Evolutionary conservation across 2,329 filamentous ascomycete genomes (phyloP), one percentile per base, ranked within the genome.

Genomic region (Penicillium sp.): DNA sequence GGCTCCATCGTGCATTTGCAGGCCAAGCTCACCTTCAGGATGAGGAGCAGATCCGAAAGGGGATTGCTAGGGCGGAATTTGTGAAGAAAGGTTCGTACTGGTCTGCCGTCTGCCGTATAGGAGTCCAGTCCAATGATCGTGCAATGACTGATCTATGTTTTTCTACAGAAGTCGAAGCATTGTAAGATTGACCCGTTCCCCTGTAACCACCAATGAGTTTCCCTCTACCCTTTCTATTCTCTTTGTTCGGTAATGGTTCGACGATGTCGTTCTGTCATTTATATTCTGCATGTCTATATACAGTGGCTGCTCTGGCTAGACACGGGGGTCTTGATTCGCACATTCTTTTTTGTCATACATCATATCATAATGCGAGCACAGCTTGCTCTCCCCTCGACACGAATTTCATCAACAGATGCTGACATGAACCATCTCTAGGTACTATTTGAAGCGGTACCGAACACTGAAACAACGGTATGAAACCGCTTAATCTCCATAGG

Each of bases 401-500:
- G 52, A 33, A 47, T 43, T 49, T 54, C 55, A 39, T 37, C 49
- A 46, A 52, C 37, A 35, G 43, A 56, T 64, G 57, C 65, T 70
- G 59, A 73, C 64, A 61, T 54, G 52, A 59, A 47, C 35, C 63
- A 62, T 53, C 60, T 57, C 60, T 73, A 96, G 91, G 72, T 96
- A 96, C 76, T 96, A 95, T 78, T 81, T 97, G 68, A 96, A 96
- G 80, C 85, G 90, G 72, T 97, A 97, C 78, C 88, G 93, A 66
- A 87, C 90, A 26, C 78, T 97, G 68, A 87, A 89, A 69, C 88
- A 95, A 78, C 83, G 91, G 71, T 97, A 97, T 77, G 83, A 87
- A 62, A 74, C 62, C 59, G 64, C 64, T 57, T 75, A 67, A 72
- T 66, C 51, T 56, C 54, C 47, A 51, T 50, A 56, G 47, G 57